These are phyloP conservation scores for Metschnikowia amazonensis DNA, from an alignment of 805 yeast species.

Conservation along the genomic window DNA sequence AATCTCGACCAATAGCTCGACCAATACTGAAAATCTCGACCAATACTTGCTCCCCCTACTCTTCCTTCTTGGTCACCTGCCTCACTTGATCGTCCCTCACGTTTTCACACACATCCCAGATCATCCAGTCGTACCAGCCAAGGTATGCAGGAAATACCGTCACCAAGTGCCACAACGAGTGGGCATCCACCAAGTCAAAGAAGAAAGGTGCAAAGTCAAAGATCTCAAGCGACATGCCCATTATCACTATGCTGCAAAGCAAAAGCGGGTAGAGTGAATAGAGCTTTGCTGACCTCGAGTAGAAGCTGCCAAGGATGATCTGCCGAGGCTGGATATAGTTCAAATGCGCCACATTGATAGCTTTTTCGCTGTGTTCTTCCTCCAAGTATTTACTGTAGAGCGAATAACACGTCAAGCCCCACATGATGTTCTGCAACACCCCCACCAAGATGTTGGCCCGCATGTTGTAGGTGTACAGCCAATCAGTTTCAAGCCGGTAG, in stretches of 20 bases:
- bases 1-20: no score
- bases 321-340: conserved; percentile 23
- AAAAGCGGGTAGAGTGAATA: conserved; percentile 39
- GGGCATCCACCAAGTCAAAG: conserved; percentile 19
- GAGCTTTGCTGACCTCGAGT: conserved; percentile 32
- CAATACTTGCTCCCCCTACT: conserved; percentile 6
- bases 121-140: conserved; percentile 45
- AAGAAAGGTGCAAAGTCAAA: conserved; percentile 63
- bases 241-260: conserved; percentile 42
- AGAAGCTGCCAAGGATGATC: conserved; percentile 31
- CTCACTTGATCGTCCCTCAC: conserved; percentile 15
- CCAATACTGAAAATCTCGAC: no score
- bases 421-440: conserved; percentile 57
- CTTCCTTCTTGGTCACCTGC: conserved; percentile 9
- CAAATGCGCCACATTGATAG: conserved; percentile 23
- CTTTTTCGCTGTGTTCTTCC: conserved; percentile 18
- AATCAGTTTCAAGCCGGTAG: conserved; percentile 58
- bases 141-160: conserved; percentile 37
- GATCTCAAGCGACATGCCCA: conserved; percentile 86
- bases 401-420: conserved; percentile 28
- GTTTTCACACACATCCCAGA: conserved; percentile 41
- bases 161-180: conserved; percentile 21
- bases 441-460: conserved; percentile 81
- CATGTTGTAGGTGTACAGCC: conserved; percentile 96
- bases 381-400: conserved; percentile 29